Conservation (phyloP, 768 basidiomycete species). For the Amanita thiersii region DNA sequence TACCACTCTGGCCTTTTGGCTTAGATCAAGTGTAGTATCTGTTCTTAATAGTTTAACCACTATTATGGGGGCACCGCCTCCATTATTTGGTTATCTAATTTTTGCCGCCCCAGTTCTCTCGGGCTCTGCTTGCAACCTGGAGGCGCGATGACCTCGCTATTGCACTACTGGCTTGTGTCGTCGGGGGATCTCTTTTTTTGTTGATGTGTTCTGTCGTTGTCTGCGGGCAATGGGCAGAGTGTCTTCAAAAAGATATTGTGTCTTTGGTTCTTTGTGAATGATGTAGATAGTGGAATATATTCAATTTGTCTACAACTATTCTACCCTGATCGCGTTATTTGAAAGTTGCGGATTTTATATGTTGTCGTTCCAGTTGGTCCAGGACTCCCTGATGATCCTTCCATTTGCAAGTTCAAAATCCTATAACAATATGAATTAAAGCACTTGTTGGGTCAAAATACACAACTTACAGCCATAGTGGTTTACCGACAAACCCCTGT, state of each 20-base stretch:
- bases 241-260: slow-evolving; percentile 1
- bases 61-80: slow-evolving; percentile 49
- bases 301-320: slow-evolving; percentile 5
- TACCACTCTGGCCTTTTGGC: slow-evolving; percentile 93
- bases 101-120: slow-evolving; percentile 32
- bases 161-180: slow-evolving; percentile 24
- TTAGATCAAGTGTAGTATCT: slow-evolving; percentile 98
- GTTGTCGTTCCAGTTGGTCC: slow-evolving; percentile 32
- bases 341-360: slow-evolving; percentile 32
- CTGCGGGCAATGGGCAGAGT: slow-evolving; percentile 4
- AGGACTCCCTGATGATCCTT: slow-evolving; percentile 35
- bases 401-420: slow-evolving; percentile 40
- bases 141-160: slow-evolving; percentile 26
- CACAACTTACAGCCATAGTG: slow-evolving; percentile 35
- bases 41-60: slow-evolving; percentile 83
- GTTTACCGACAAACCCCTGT: slow-evolving; percentile 29
- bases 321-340: slow-evolving; percentile 27
- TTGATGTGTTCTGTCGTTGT: slow-evolving; percentile 8
- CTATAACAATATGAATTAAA: slow-evolving; percentile 13
- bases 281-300: background rate
- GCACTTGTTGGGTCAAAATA: background rate
- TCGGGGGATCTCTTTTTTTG: slow-evolving; percentile 25
- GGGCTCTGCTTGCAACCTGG: slow-evolving; percentile 38
- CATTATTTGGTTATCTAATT: slow-evolving; percentile 48
- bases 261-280: background rate